phyloP scores from a whole-genome alignment of 1,139 yeast species.

The Dujonia santamariae region DNA sequence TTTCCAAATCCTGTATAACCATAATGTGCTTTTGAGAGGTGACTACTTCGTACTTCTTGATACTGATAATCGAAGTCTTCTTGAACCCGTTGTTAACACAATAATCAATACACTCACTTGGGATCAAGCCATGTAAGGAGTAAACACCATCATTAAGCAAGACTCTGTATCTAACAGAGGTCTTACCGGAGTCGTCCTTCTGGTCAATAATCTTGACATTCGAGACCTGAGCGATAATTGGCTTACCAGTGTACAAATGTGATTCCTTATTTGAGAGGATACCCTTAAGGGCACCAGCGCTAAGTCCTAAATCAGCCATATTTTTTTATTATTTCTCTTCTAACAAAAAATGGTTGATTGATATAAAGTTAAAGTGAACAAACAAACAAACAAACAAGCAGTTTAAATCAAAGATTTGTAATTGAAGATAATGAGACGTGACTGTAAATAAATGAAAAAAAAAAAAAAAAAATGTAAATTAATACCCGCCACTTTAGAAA shows the following conservation, averaged over 20 bases:
- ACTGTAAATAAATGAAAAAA: too few relatives aligned
- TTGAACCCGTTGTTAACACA: slow-evolving; percentile 45
- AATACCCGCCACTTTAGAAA: too few relatives aligned
- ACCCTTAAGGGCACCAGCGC: slow-evolving; percentile 26
- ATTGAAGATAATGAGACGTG: too few relatives aligned
- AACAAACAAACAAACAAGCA: too few relatives aligned
- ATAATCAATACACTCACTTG: slow-evolving; percentile 53
- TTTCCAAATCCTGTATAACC: slow-evolving; percentile 50
- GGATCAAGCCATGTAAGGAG: slow-evolving; percentile 62
- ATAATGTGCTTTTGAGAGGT: slow-evolving; percentile 52
- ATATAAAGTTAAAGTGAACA: background rate
- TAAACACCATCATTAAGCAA: slow-evolving; percentile 65
- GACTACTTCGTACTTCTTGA: slow-evolving; percentile 45
- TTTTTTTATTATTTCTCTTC: too few relatives aligned
- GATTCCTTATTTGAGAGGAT: slow-evolving; percentile 23
- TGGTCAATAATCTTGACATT: slow-evolving; percentile 36
- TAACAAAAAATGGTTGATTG: too few relatives aligned
- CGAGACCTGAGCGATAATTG: slow-evolving; percentile 46
- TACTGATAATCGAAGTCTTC: slow-evolving; percentile 29
- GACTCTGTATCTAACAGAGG: slow-evolving; percentile 48
- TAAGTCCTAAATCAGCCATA: slow-evolving; percentile 12
- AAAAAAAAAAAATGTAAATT: too few relatives aligned
- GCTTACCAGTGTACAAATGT: slow-evolving; percentile 21
- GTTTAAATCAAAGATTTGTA: too few relatives aligned
- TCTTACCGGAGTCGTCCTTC: slow-evolving; percentile 35